Evolutionary conservation across 306 rosid genomes (phyloP).

Genomic region (Dryas drummondii): DNA sequence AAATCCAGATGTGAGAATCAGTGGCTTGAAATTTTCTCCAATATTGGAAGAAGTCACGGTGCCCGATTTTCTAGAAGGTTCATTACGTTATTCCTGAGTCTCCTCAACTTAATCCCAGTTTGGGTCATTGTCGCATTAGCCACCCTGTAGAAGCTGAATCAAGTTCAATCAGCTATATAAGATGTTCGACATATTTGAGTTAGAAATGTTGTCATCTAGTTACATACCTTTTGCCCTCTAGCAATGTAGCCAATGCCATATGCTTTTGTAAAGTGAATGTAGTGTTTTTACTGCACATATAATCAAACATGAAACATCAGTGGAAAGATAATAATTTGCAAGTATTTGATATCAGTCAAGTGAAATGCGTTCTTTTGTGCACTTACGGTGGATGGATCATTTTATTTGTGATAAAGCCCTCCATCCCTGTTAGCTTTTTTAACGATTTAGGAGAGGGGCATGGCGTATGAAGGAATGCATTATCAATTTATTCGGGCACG

Average conservation of each 20-base stretch:
- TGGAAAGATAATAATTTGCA: neutral
- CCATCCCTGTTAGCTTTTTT: neutral
- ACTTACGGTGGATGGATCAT: neutral
- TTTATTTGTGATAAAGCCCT: neutral
- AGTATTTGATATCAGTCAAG: neutral
- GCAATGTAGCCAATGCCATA: neutral
- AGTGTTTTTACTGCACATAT: neutral
- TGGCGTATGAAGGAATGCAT: too few relatives aligned
- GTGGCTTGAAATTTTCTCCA: constrained; percentile 53
- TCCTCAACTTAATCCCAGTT: neutral
- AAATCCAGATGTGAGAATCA: constrained; percentile 46
- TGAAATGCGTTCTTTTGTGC: neutral
- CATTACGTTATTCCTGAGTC: constrained; percentile 35
- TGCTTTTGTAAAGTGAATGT: neutral
- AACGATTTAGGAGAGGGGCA: neutral
- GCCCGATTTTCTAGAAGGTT: constrained; percentile 33
- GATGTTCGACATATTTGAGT: neutral
- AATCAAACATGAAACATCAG: neutral
- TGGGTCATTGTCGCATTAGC: neutral
- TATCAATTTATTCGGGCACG: too few relatives aligned
- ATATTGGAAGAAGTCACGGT: constrained; percentile 37
- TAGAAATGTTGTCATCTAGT: neutral
- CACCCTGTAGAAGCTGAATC: neutral
- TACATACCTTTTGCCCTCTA: neutral
- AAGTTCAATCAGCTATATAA: neutral